Conservation (phyloP, 2,329 filamentous ascomycete species). For the Diaporthe helianthi region DNA sequence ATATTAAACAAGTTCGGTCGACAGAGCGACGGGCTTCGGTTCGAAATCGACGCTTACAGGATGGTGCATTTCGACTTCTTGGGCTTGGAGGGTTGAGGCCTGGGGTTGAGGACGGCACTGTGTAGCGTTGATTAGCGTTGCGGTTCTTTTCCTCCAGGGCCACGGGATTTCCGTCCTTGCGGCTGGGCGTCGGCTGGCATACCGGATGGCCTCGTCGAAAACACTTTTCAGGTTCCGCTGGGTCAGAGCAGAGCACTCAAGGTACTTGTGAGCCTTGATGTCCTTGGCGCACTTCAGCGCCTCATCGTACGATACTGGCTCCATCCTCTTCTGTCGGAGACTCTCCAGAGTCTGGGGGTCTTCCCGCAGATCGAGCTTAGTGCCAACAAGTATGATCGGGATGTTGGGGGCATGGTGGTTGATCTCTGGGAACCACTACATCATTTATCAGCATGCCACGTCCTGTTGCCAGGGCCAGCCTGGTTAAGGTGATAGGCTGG, state of each 20-base stretch:
- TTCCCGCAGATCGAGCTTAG: constrained; percentile 94
- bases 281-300: constrained; percentile 89
- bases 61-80: constrained; percentile 75
- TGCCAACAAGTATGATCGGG: constrained; percentile 95
- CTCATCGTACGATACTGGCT: constrained; percentile 94
- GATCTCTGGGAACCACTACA: constrained; percentile 95
- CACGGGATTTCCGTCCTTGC: constrained; percentile 37
- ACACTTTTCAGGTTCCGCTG: constrained; percentile 98
- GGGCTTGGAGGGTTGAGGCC: constrained; percentile 62
- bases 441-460: constrained; percentile 33
- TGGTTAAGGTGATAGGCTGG: neutral
- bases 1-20: constrained; percentile 25
- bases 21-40: constrained; percentile 17
- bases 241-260: constrained; percentile 96
- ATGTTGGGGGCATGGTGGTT: constrained; percentile 95
- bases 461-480: neutral
- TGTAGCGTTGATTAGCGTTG: constrained; percentile 35
- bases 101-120: constrained; percentile 76
- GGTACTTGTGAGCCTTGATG: constrained; percentile 94
- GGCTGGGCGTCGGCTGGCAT: constrained; percentile 45
- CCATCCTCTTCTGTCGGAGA: constrained; percentile 91
- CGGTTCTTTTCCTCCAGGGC: constrained; percentile 34
- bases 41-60: constrained; percentile 56
- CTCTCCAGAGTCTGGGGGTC: constrained; percentile 82
- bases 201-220: constrained; percentile 99